Conservation (phyloP, 2,329 filamentous ascomycete genomes). For the Ophiostoma quercus region DNA sequence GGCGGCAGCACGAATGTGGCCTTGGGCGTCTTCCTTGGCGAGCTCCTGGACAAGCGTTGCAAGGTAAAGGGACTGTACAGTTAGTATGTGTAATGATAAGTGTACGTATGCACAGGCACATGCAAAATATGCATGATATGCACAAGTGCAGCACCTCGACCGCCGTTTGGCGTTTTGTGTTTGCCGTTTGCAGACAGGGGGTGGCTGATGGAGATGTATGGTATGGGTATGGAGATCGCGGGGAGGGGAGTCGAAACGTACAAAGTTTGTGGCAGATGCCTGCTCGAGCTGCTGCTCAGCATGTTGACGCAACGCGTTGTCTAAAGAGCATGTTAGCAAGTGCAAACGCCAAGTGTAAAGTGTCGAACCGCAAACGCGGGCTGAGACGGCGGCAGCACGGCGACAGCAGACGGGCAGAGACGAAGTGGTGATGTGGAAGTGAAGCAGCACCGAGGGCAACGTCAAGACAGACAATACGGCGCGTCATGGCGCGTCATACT, state of each 20-base stretch:
- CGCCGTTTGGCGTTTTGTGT: background rate
- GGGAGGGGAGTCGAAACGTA: constrained; percentile 43
- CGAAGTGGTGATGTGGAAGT: background rate
- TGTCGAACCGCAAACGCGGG: background rate
- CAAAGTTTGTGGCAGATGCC: constrained; percentile 92
- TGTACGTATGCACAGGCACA: background rate
- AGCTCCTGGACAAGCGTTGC: constrained; percentile 88
- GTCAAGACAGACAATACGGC: constrained; percentile 2
- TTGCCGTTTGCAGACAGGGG: constrained; percentile 9
- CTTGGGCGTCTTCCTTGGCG: constrained; percentile 78
- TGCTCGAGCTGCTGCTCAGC: constrained; percentile 92
- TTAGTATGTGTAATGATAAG: constrained; percentile 15
- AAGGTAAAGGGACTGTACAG: constrained; percentile 75
- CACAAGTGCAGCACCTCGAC: constrained; percentile 3
- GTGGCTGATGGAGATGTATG: background rate
- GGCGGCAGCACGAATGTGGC: constrained; percentile 85
- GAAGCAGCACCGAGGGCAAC: background rate
- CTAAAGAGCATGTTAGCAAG: constrained; percentile 42
- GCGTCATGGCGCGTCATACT: constrained; percentile 20
- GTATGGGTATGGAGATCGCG: background rate
- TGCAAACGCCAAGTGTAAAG: background rate
- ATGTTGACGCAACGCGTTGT: constrained; percentile 81
- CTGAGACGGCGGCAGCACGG: constrained; percentile 8
- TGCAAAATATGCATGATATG: constrained; percentile 11
- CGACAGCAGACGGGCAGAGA: background rate